A percentile compares a stretch with the other conserved stretches of the same genome.
Evolutionary conservation across 169 alveolate genomes (phyloP).

Genomic region (Plasmodium gonderi): DNA sequence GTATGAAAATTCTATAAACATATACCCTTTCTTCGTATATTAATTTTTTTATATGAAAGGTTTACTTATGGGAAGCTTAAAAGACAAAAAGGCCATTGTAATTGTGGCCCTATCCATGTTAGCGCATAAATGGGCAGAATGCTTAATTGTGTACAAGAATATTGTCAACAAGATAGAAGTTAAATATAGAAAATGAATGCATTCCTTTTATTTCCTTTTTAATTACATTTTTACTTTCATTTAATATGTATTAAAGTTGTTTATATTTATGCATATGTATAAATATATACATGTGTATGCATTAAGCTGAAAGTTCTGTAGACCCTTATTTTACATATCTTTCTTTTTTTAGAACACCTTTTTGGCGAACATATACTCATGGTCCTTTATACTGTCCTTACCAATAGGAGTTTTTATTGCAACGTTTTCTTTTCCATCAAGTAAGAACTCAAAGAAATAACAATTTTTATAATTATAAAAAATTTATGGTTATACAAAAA

Average conservation of each 20-base stretch:
- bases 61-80: slow-evolving; percentile 67
- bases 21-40: slow-evolving; percentile 5
- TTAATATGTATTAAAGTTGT: background rate
- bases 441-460: slow-evolving; percentile 23
- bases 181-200: background rate
- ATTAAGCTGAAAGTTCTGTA: background rate
- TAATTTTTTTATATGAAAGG: slow-evolving; percentile 33
- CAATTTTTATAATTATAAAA: background rate
- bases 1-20: background rate
- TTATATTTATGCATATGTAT: background rate
- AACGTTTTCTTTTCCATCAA: slow-evolving; percentile 63
- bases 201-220: background rate
- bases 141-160: slow-evolving; percentile 52
- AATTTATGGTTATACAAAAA: background rate
- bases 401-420: slow-evolving; percentile 72
- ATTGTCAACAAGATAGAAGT: slow-evolving; percentile 54
- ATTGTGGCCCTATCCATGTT: slow-evolving; percentile 65
- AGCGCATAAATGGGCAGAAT: slow-evolving; percentile 75
- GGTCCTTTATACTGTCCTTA: slow-evolving; percentile 67
- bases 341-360: slow-evolving; percentile 28
- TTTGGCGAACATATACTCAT: slow-evolving; percentile 52
- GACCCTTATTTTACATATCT: background rate
- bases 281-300: background rate
- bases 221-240: background rate
- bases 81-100: slow-evolving; percentile 58